phyloP scores from a whole-genome alignment of 2,329 filamentous ascomycete species.

The Aspergillus pseudonomiae region DNA sequence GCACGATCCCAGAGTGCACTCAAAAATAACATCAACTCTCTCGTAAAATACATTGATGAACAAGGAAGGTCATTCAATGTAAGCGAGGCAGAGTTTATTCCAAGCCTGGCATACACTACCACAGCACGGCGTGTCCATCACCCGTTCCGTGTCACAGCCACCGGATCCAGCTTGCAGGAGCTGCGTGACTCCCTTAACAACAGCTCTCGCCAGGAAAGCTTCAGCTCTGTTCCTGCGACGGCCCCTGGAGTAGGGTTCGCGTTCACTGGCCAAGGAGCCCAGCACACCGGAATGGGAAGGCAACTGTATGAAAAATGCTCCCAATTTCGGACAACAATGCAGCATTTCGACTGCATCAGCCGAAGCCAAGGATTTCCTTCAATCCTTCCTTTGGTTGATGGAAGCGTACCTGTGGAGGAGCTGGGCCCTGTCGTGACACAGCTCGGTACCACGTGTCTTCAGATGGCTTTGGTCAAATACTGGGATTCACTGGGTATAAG shows the following conservation, averaged over 20 bases:
- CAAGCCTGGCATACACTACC: slow-evolving; percentile 66
- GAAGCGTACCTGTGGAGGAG: slow-evolving; percentile 32
- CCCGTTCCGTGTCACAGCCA: slow-evolving; percentile 30
- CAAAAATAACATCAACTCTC: slow-evolving; percentile 57
- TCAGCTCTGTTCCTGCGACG: slow-evolving; percentile 27
- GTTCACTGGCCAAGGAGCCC: slow-evolving; percentile 44
- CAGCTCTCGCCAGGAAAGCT: slow-evolving; percentile 14
- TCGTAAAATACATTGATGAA: slow-evolving; percentile 59
- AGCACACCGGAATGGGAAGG: slow-evolving; percentile 40
- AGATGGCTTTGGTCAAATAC: slow-evolving; percentile 44
- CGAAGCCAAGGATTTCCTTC: slow-evolving; percentile 41
- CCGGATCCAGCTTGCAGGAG: slow-evolving; percentile 1
- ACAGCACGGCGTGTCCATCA: slow-evolving; percentile 61
- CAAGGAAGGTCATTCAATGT: slow-evolving; percentile 7
- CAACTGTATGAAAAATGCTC: slow-evolving; percentile 35
- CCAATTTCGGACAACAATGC: slow-evolving; percentile 35
- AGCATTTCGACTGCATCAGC: slow-evolving; percentile 36
- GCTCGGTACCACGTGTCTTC: slow-evolving; percentile 43
- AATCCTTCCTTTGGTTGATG: slow-evolving; percentile 40
- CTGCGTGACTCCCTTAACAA: slow-evolving; percentile 14
- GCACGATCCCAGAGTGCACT: slow-evolving; percentile 50
- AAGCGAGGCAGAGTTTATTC: slow-evolving; percentile 39
- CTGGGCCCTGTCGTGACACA: slow-evolving; percentile 30
- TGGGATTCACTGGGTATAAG: slow-evolving; percentile 42
- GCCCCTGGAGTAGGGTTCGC: slow-evolving; percentile 21